Evolutionary conservation across 192 early-diverging fungal species (phyloP).

Genomic region (Spinellus fusiger): DNA sequence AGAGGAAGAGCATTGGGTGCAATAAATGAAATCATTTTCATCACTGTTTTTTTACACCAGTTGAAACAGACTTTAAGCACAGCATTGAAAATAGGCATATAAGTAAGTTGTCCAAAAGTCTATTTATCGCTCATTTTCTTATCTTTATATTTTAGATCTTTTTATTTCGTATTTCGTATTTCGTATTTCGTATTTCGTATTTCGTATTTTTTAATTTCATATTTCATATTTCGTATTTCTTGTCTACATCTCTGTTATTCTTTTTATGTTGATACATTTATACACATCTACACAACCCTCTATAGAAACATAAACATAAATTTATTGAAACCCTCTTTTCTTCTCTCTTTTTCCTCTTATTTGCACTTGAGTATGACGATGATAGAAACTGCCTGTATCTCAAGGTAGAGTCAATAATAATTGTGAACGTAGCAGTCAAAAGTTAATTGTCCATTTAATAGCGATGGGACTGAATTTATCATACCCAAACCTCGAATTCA

Average conservation of each 20-base stretch:
- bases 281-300: no score
- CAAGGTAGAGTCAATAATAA: conserved; percentile 9
- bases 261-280: no score
- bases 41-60: no score
- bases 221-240: no score
- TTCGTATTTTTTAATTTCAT: not conserved
- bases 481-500: conserved; percentile 62
- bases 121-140: no score
- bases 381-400: conserved; percentile 11
- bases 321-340: not conserved
- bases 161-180: not conserved
- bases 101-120: no score
- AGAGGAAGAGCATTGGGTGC: no score
- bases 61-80: no score
- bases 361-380: conserved; percentile 13
- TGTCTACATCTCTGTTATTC: no score
- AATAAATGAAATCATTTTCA: no score
- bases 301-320: no score
- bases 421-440: not conserved
- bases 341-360: not conserved
- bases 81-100: no score
- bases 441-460: not conserved
- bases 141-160: not conserved
- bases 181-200: not conserved
- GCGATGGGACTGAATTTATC: conserved; percentile 54